phyloP scores from a whole-genome alignment of 23 red algal genomes.

The Agarophyton chilense region DNA sequence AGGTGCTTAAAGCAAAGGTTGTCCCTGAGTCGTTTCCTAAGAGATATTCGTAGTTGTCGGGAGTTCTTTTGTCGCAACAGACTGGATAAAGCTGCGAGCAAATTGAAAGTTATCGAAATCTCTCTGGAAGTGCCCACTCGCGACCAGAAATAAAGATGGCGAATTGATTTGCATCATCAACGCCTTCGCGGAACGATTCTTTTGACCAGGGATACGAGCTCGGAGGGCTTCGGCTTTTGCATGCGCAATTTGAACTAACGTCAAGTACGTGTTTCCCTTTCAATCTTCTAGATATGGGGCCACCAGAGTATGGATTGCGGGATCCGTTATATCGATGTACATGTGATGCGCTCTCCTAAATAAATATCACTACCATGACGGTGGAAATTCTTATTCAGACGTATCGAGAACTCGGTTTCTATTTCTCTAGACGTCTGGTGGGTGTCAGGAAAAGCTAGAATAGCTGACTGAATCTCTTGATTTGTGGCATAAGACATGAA shows the following conservation, averaged over 20 bases:
- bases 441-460: not conserved
- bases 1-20: too few species aligned
- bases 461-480: not conserved
- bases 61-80: too few species aligned
- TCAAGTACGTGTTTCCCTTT: not conserved
- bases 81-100: too few species aligned
- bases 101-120: too few species aligned
- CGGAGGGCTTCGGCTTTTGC: not conserved
- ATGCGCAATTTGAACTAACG: not conserved
- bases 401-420: not conserved
- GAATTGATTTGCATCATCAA: not conserved
- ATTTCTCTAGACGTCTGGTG: not conserved
- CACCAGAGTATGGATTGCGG: slow-evolving; percentile 5
- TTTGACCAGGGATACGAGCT: not conserved
- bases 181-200: too few species aligned
- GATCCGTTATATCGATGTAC: slow-evolving; percentile 8
- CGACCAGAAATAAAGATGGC: too few species aligned
- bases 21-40: too few species aligned
- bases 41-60: too few species aligned
- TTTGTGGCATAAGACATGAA: slow-evolving; percentile 8
- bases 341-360: not conserved
- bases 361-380: slow-evolving; percentile 43
- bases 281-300: not conserved
- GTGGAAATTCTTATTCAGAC: slow-evolving; percentile 2
- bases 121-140: too few species aligned